These are phyloP conservation scores for Neltuma alba DNA, from an alignment of 306 rosid genomes.

Conservation along the genomic window DNA sequence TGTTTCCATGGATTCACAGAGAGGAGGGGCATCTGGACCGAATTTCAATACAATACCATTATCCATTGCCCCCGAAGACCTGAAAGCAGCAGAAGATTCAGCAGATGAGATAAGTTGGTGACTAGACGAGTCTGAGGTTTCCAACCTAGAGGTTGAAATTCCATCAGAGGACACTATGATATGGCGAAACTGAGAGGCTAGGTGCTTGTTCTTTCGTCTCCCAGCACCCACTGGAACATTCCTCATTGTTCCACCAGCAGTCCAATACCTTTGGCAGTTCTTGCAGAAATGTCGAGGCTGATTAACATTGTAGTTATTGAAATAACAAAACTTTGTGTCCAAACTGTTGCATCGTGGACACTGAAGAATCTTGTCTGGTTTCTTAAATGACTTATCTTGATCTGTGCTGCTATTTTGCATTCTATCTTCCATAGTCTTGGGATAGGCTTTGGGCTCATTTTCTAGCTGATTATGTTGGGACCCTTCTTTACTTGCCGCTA, in stretches of 20 bases:
- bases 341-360: constrained; percentile 78
- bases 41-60: constrained; percentile 54
- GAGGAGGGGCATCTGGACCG: constrained; percentile 55
- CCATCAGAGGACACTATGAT: constrained; percentile 55
- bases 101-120: constrained; percentile 36
- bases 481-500: constrained; percentile 36
- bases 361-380: constrained; percentile 72
- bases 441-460: constrained; percentile 28
- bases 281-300: constrained; percentile 89
- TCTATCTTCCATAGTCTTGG: constrained; percentile 33
- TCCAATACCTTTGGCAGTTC: constrained; percentile 85
- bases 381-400: constrained; percentile 60
- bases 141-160: constrained; percentile 43
- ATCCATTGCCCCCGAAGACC: constrained; percentile 37
- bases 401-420: constrained; percentile 42
- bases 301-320: constrained; percentile 79
- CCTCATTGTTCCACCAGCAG: constrained; percentile 84
- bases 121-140: constrained; percentile 34
- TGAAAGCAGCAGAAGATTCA: constrained; percentile 36
- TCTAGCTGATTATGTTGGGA: constrained; percentile 23
- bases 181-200: constrained; percentile 63
- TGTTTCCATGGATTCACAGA: constrained; percentile 50
- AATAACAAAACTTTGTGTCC: constrained; percentile 80
- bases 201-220: constrained; percentile 69
- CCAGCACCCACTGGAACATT: constrained; percentile 81